A percentile compares a stretch with the other conserved stretches of the same genome.
phyloP scores from a whole-genome alignment of 2,329 filamentous ascomycete species.

The Ophiostoma sp. region DNA sequence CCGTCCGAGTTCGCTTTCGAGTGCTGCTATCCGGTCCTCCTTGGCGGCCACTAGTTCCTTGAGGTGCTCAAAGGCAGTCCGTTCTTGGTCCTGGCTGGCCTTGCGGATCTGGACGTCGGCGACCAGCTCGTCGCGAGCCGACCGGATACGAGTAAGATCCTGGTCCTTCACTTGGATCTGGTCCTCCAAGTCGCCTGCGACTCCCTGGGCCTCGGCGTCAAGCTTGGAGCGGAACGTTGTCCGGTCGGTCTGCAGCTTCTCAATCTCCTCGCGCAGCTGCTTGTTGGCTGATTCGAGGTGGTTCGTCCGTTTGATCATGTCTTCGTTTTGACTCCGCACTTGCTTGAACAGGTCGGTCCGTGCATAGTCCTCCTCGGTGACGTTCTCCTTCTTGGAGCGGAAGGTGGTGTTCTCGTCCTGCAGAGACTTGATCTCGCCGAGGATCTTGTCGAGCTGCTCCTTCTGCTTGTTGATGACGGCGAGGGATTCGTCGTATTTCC shows the following conservation, averaged over 20 bases:
- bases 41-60: conserved; percentile 78
- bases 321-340: conserved; percentile 85
- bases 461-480: conserved; percentile 81
- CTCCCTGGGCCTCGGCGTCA: conserved; percentile 73
- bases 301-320: conserved; percentile 89
- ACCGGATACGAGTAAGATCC: conserved; percentile 82
- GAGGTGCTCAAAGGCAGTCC: conserved; percentile 67
- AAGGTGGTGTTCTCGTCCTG: conserved; percentile 78
- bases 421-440: conserved; percentile 72
- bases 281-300: conserved; percentile 86
- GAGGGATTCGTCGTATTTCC: conserved; percentile 73
- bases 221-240: conserved; percentile 78
- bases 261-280: conserved; percentile 78
- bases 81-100: conserved; percentile 74
- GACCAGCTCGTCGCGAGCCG: conserved; percentile 78
- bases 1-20: conserved; percentile 81
- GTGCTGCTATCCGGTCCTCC: conserved; percentile 73
- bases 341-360: conserved; percentile 92
- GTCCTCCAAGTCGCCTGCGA: conserved; percentile 75
- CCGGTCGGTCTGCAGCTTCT: conserved; percentile 81
- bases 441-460: conserved; percentile 77
- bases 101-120: conserved; percentile 81
- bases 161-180: conserved; percentile 78
- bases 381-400: conserved; percentile 65
- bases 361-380: conserved; percentile 91